phyloP scores from a whole-genome alignment of 139 green algal species.

The Tetraselmis chui region DNA sequence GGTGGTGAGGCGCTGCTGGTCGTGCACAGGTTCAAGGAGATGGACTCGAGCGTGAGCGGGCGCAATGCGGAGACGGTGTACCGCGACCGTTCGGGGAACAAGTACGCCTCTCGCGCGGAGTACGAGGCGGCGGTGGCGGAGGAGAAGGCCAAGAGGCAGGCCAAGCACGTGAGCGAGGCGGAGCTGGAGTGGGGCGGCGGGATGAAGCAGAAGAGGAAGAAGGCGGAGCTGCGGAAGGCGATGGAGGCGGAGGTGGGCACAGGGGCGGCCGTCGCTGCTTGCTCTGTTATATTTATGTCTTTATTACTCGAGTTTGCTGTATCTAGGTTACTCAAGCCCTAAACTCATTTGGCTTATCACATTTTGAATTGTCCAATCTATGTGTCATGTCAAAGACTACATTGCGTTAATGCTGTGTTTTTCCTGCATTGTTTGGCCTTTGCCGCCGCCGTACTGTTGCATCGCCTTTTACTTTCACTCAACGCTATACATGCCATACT shows the following conservation, averaged over 20 bases:
- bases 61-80: slow-evolving; percentile 61
- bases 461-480: too few species aligned
- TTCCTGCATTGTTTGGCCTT: background rate
- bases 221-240: slow-evolving; percentile 27
- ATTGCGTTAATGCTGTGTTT: background rate
- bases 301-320: background rate
- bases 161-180: slow-evolving; percentile 33
- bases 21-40: slow-evolving; percentile 3
- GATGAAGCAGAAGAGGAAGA: slow-evolving; percentile 49
- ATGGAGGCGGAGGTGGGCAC: slow-evolving; percentile 40
- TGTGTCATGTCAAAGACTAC: slow-evolving; percentile 1
- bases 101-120: slow-evolving; percentile 44
- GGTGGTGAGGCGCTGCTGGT: background rate
- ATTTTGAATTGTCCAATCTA: background rate
- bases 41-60: slow-evolving; percentile 25
- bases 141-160: slow-evolving; percentile 33
- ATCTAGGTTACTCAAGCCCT: background rate
- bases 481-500: too few species aligned
- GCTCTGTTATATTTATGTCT: background rate
- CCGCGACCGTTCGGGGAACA: slow-evolving; percentile 55
- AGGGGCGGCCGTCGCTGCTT: background rate
- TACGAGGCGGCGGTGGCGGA: slow-evolving; percentile 31
- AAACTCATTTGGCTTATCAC: slow-evolving; percentile 1
- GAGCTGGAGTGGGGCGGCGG: slow-evolving; percentile 64
- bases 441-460: too few species aligned